phyloP scores from a whole-genome alignment of 176 grass and related monocot species.

The Phragmites australis region DNA sequence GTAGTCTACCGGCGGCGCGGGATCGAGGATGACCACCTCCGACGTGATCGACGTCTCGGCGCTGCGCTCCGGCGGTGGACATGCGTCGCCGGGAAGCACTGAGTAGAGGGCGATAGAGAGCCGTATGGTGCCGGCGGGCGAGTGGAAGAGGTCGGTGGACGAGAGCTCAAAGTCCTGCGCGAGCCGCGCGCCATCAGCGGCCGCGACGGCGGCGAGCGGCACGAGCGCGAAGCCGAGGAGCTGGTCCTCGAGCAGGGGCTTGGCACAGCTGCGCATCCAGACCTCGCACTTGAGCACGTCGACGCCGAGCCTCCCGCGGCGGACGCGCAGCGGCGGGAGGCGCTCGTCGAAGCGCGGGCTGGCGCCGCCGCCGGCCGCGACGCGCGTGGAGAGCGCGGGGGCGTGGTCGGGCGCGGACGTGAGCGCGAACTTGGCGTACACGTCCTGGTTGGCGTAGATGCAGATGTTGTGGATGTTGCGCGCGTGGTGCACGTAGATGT shows the following conservation, averaged over 20 bases:
- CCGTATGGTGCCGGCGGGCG: slow-evolving; percentile 58
- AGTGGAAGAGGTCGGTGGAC: slow-evolving; percentile 84
- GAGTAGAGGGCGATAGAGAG: slow-evolving; percentile 62
- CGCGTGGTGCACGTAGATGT: slow-evolving; percentile 76
- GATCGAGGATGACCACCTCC: slow-evolving; percentile 72
- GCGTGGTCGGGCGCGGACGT: slow-evolving; percentile 67
- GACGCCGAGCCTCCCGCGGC: slow-evolving; percentile 1
- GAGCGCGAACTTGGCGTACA: slow-evolving; percentile 78
- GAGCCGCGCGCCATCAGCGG: slow-evolving; percentile 24
- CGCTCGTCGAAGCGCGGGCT: slow-evolving; percentile 62
- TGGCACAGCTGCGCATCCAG: slow-evolving; percentile 80
- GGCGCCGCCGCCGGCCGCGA: slow-evolving; percentile 51
- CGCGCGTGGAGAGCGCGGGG: slow-evolving; percentile 55
- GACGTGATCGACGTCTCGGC: slow-evolving; percentile 59
- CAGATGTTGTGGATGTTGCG: slow-evolving; percentile 80
- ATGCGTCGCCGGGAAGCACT: background rate
- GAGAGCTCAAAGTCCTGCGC: slow-evolving; percentile 67
- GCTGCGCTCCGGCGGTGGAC: background rate
- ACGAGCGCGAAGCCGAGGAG: slow-evolving; percentile 91
- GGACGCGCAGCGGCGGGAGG: slow-evolving; percentile 47
- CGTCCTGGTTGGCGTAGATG: slow-evolving; percentile 91
- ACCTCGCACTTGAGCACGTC: slow-evolving; percentile 91
- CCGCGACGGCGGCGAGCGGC: slow-evolving; percentile 54
- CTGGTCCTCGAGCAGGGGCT: slow-evolving; percentile 71
- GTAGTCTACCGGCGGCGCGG: slow-evolving; percentile 39